Base-by-base conservation (phyloP, 306 rosid genomes). In the Citrullus colocynthis region DNA sequence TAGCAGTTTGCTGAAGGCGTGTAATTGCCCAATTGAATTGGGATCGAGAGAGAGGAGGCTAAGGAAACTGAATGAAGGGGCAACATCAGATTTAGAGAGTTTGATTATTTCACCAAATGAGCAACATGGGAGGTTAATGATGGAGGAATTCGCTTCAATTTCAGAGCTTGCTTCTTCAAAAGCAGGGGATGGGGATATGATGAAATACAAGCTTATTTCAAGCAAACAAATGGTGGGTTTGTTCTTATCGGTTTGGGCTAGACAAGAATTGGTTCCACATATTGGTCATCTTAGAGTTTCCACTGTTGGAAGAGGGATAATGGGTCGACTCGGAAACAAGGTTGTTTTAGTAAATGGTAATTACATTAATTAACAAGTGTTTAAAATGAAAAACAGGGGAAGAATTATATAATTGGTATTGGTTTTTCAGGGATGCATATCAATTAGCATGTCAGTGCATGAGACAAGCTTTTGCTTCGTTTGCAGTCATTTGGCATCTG, bases 141-240 rank as follows among this genome's bases (percentile, higher is more conserved):
- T 72, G 74, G 97, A 88, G 28, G 88, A 88, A 72, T 81, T 87
- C 70, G 81, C 85, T 56, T 80, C 89, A 10, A 84, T 86, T 62
- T 91, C 94, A 39, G 95, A 90, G 78, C 81, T 88, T 34, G 85
- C 90, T 10, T 52, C 82, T 5, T 84, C 82, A 0, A 73, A 32
- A 18, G 4, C 73, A 36, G 30, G 75, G 42, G 58, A 75, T 1
- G 45, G 67, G 16, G 78, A 84, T 30, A 70, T 80, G 81, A 80
- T 82, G 81, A 80, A 74, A 60, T 94, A 90, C 81, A 78, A 83
- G 44, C 93, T 94, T 1, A 78, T 94, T 55, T 85, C 90, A 30
- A 91, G 95, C 87, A 94, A 94, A 80, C 93, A 94, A 63, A 94
- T 94, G 98, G 98, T 94, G 2, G 98, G 98, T 20, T 88, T 94